Evolutionary conservation across 345 rosid species (phyloP).

Genomic region (Murraya paniculata): DNA sequence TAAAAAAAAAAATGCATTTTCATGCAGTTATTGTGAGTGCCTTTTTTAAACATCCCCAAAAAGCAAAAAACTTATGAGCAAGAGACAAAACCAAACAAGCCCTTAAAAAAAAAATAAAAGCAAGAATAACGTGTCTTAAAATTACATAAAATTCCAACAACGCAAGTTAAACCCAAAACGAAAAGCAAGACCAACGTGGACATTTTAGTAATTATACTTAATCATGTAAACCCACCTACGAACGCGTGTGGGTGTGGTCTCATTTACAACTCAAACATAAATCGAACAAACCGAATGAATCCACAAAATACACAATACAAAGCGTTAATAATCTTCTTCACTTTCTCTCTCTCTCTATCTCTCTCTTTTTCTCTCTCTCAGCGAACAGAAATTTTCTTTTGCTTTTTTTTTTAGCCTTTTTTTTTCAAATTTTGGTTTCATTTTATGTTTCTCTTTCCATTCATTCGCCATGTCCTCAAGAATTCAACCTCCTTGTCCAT

Average conservation of each 20-base stretch:
- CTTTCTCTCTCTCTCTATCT: background rate
- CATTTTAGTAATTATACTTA: constrained; percentile 17
- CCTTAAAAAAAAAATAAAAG: background rate
- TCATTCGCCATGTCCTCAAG: constrained; percentile 9
- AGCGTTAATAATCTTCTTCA: constrained; percentile 21
- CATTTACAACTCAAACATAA: background rate
- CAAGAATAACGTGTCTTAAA: background rate
- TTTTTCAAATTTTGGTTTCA: background rate
- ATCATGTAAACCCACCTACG: constrained; percentile 23
- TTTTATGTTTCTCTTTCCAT: constrained; percentile 2
- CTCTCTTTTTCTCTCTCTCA: background rate
- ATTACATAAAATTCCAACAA: constrained; percentile 16
- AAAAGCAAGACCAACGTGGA: background rate
- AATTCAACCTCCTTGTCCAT: constrained; percentile 32
- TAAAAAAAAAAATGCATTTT: background rate
- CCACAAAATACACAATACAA: background rate
- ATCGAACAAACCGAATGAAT: constrained; percentile 29
- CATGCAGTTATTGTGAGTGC: background rate
- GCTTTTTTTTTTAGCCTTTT: background rate
- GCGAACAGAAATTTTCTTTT: constrained; percentile 3
- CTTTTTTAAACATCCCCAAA: background rate
- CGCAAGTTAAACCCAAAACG: background rate
- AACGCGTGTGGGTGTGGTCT: constrained; percentile 30
- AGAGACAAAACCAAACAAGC: background rate
- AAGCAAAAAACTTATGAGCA: background rate